Evolutionary conservation across 2,329 filamentous ascomycete species (phyloP), one percentile per base, ranked within the genome.

Genomic region (Pezicula neosporulosa): DNA sequence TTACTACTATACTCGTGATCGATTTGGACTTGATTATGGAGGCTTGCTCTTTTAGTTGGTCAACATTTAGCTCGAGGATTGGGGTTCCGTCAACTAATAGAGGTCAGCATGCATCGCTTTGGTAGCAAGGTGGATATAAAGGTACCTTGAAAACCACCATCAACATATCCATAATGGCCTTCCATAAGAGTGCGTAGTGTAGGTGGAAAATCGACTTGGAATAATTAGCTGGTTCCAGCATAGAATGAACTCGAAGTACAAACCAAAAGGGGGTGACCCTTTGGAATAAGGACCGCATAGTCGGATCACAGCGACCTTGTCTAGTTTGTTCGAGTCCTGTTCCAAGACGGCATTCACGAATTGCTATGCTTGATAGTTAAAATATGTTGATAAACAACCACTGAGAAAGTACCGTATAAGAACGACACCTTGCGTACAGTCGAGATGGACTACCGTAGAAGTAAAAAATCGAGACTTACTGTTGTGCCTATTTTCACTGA

Each of bases 281-380:
- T 69, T 71, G 6, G 72, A 71, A 55, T 77, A 79, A 2, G 69
- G 69, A 3, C 72, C 70, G 38, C 72, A 75, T 16, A 80, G 66
- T 13, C 79, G 72, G 41, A 82, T 61, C 15, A 82, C 72, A 10
- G 77, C 78, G 6, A 82, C 78, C 46, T 69, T 70, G 10, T 73
- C 73, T 6, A 82, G 65, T 13, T 77, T 71, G 21, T 71, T 68
- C 3, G 70, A 67, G 63, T 81, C 75, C 9, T 72, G 70, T 44
- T 77, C 75, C 10, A 78, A 67, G 7, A 80, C 72, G 6, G 75
- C 75, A 52, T 78, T 78, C 43, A 78, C 70, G 52, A 78, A 78
- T 62, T 77, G 73, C 62, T 65, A 18, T n/a, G 27, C 10, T 24
- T 18, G 15, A 39, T 5, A 46, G 13, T 18, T 3, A 28, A 19